These are phyloP conservation scores for Speleostelium caveatum DNA, from an alignment of 78 protist genomes.

Conservation along the genomic window DNA sequence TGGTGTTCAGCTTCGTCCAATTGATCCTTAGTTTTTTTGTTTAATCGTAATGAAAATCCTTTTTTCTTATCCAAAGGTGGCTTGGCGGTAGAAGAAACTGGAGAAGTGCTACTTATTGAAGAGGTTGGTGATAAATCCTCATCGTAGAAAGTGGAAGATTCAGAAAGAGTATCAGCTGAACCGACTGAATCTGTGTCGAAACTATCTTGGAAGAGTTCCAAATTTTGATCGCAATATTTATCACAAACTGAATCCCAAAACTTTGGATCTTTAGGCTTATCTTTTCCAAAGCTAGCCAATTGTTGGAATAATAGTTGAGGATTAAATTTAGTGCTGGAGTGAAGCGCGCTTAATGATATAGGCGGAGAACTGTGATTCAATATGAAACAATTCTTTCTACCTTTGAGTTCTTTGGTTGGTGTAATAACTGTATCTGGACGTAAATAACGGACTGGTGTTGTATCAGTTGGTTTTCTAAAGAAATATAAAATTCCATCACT, in stretches of 20 bases:
- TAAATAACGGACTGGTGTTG: constrained; percentile 46
- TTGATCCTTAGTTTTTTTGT: constrained; percentile 12
- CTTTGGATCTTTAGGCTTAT: not conserved
- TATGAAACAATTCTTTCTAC: constrained; percentile 61
- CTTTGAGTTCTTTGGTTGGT: constrained; percentile 48
- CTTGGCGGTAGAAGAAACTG: not conserved
- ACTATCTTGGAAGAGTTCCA: not conserved
- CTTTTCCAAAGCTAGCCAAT: constrained; percentile 19
- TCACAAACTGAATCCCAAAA: constrained; percentile 54
- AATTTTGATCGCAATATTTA: constrained; percentile 1
- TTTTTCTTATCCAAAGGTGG: constrained; percentile 25
- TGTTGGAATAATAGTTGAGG: constrained; percentile 27
- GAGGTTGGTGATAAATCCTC: constrained; percentile 35
- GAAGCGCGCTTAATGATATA: not conserved
- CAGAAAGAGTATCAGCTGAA: constrained; percentile 55
- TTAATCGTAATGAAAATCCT: constrained; percentile 36
- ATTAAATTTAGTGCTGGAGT: not conserved
- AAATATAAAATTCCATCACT: constrained; percentile 55
- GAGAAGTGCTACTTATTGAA: constrained; percentile 3
- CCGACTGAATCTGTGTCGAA: constrained; percentile 43
- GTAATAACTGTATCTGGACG: constrained; percentile 68
- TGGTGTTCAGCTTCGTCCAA: not conserved
- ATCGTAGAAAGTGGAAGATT: constrained; percentile 38
- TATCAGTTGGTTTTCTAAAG: constrained; percentile 75
- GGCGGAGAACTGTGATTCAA: constrained; percentile 69